phyloP scores from a whole-genome alignment of 108 stramenopile genomes.

The Nitzschia putrida region DNA sequence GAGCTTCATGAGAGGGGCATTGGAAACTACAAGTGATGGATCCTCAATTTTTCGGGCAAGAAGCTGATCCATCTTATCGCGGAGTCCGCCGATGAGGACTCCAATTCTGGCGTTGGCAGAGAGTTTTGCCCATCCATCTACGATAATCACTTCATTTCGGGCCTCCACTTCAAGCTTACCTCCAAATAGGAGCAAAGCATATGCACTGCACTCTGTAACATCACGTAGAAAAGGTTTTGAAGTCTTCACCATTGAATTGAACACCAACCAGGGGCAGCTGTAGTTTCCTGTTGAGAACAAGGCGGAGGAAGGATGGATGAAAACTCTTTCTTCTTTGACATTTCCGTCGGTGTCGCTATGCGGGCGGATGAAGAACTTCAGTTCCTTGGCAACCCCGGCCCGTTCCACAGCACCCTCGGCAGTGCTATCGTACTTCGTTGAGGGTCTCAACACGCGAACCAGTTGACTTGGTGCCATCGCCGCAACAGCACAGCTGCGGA shows the following conservation, averaged over 20 bases:
- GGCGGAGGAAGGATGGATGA: slow-evolving; percentile 87
- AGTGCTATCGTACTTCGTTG: slow-evolving; percentile 79
- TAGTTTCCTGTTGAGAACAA: slow-evolving; percentile 79
- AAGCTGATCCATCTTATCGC: slow-evolving; percentile 72
- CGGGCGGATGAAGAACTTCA: slow-evolving; percentile 70
- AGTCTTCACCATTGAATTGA: slow-evolving; percentile 85
- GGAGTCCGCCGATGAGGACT: slow-evolving; percentile 84
- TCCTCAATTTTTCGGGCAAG: slow-evolving; percentile 63
- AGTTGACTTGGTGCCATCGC: slow-evolving; percentile 74
- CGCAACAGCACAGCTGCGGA: slow-evolving; percentile 66
- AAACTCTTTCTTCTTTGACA: slow-evolving; percentile 79
- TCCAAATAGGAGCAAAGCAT: slow-evolving; percentile 90
- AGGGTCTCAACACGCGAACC: slow-evolving; percentile 69
- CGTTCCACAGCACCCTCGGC: slow-evolving; percentile 77
- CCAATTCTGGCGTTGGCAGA: slow-evolving; percentile 89
- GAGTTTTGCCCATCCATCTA: slow-evolving; percentile 81
- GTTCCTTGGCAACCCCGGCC: slow-evolving; percentile 67
- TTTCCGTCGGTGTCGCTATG: background rate
- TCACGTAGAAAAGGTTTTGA: slow-evolving; percentile 89
- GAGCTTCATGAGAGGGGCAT: slow-evolving; percentile 64
- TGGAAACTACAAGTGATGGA: slow-evolving; percentile 60
- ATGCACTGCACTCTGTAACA: slow-evolving; percentile 88
- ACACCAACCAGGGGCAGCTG: slow-evolving; percentile 94
- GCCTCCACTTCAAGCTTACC: slow-evolving; percentile 86
- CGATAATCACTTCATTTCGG: slow-evolving; percentile 67